These are phyloP conservation scores for Melanomma pulvis-pyrius DNA, from an alignment of 495 filamentous ascomycete genomes.

Conservation along the genomic window DNA sequence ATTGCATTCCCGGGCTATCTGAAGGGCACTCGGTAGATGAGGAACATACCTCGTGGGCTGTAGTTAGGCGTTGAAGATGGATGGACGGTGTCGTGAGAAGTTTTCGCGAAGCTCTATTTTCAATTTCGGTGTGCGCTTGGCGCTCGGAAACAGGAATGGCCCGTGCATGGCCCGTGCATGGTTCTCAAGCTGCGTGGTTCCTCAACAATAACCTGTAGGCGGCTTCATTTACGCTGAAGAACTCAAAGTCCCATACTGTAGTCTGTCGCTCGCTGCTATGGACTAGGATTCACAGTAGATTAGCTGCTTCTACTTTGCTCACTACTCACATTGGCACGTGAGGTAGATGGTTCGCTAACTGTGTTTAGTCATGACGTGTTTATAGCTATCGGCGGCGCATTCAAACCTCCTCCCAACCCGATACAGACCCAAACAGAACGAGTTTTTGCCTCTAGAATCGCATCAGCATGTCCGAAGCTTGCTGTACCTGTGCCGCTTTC, in stretches of 20 bases:
- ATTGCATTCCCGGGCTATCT: conserved; percentile 42
- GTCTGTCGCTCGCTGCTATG: no score
- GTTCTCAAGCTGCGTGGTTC: not conserved
- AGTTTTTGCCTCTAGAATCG: not conserved
- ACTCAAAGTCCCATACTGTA: no score
- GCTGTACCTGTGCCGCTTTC: conserved; percentile 67
- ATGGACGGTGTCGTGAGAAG: conserved; percentile 11
- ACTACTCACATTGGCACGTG: not conserved
- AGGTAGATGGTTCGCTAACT: not conserved
- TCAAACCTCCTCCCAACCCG: not conserved
- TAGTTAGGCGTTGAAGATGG: conserved; percentile 15
- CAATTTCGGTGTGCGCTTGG: conserved; percentile 22
- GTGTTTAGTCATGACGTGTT: conserved; percentile 1
- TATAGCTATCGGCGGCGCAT: not conserved
- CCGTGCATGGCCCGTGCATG: not conserved
- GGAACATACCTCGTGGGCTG: conserved; percentile 42
- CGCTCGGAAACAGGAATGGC: not conserved
- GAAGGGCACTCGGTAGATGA: conserved; percentile 41
- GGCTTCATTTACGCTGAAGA: no score
- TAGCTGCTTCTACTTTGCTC: no score
- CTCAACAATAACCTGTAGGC: no score
- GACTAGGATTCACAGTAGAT: no score
- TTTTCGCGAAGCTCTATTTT: not conserved
- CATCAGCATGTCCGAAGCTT: conserved; percentile 50
- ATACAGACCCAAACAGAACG: not conserved